Evolutionary conservation across 2,329 filamentous ascomycete species (phyloP).

Genomic region (Fusarium sp.): DNA sequence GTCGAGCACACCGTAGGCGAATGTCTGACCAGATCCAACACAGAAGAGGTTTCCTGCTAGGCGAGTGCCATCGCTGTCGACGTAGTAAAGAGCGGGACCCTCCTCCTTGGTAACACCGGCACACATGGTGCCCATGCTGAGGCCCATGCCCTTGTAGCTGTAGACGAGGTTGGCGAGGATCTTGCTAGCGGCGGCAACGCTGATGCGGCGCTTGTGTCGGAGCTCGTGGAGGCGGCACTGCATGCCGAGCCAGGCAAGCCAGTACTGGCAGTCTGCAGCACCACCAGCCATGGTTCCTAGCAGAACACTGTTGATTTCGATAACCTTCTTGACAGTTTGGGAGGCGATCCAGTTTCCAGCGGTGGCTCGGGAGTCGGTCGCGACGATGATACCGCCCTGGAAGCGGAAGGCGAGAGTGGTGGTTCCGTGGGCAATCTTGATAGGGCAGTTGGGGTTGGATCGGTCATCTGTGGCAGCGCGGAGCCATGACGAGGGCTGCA

Average conservation of each 20-base stretch:
- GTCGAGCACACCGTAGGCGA: constrained; percentile 97
- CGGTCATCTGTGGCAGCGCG: constrained; percentile 97
- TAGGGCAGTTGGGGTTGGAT: constrained; percentile 95
- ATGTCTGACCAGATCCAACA: constrained; percentile 97
- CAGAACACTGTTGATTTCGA: constrained; percentile 95
- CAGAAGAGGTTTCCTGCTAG: constrained; percentile 96
- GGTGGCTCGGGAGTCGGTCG: constrained; percentile 95
- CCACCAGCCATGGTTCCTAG: constrained; percentile 98
- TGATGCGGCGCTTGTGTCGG: constrained; percentile 98
- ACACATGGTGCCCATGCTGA: constrained; percentile 99
- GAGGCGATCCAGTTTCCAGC: constrained; percentile 99
- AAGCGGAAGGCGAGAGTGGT: constrained; percentile 98
- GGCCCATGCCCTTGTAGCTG: constrained; percentile 97
- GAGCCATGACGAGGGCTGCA: constrained; percentile 89
- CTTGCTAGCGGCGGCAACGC: constrained; percentile 95
- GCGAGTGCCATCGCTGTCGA: constrained; percentile 92
- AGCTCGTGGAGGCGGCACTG: constrained; percentile 99
- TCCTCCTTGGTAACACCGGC: constrained; percentile 95
- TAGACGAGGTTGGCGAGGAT: constrained; percentile 99
- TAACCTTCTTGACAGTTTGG: constrained; percentile 99
- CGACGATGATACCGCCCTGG: constrained; percentile 97
- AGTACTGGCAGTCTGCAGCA: constrained; percentile 99
- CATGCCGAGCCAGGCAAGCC: constrained; percentile 98
- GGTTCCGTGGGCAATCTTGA: constrained; percentile 99
- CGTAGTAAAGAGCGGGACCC: constrained; percentile 98